Percentiles rank a stretch among this genome's conserved stretches.
These are phyloP conservation scores for Russula griseocarnosa DNA, from an alignment of 768 basidiomycete species.

Conservation along the genomic window DNA sequence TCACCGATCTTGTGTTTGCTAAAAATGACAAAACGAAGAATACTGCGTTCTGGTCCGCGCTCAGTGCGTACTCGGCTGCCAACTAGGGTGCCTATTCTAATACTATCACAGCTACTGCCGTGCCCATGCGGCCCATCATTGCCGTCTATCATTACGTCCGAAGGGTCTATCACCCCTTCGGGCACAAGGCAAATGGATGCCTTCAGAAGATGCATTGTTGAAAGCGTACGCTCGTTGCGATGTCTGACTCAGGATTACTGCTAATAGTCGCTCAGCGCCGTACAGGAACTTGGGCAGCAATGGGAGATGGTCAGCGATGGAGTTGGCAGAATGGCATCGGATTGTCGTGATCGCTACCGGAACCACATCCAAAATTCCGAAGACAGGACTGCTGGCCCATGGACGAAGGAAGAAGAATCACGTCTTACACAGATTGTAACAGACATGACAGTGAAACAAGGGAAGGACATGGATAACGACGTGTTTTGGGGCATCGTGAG, in stretches of 20 bases:
- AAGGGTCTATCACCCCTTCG: slow-evolving; percentile 61
- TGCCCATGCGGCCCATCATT: slow-evolving; percentile 73
- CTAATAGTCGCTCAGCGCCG: slow-evolving; percentile 48
- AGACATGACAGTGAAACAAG: slow-evolving; percentile 66
- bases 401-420: slow-evolving; percentile 79
- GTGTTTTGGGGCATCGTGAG: slow-evolving; percentile 81
- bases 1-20: slow-evolving; percentile 64
- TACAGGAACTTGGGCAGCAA: slow-evolving; percentile 62
- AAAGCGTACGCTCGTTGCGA: slow-evolving; percentile 46
- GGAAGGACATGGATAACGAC: slow-evolving; percentile 71
- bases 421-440: slow-evolving; percentile 69
- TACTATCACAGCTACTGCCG: slow-evolving; percentile 50
- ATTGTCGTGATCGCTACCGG: slow-evolving; percentile 82
- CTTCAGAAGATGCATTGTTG: slow-evolving; percentile 60
- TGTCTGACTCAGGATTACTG: background rate
- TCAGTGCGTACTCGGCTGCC: slow-evolving; percentile 49
- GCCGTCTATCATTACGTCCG: slow-evolving; percentile 83
- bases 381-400: slow-evolving; percentile 56
- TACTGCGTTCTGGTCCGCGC: slow-evolving; percentile 72
- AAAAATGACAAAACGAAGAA: slow-evolving; percentile 55
- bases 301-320: slow-evolving; percentile 74
- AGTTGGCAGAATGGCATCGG: slow-evolving; percentile 72
- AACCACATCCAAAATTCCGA: slow-evolving; percentile 74
- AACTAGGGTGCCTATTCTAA: background rate
- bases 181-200: slow-evolving; percentile 65